phyloP scores from a whole-genome alignment of 768 basidiomycete genomes.

The Tephrocybe sp. region DNA sequence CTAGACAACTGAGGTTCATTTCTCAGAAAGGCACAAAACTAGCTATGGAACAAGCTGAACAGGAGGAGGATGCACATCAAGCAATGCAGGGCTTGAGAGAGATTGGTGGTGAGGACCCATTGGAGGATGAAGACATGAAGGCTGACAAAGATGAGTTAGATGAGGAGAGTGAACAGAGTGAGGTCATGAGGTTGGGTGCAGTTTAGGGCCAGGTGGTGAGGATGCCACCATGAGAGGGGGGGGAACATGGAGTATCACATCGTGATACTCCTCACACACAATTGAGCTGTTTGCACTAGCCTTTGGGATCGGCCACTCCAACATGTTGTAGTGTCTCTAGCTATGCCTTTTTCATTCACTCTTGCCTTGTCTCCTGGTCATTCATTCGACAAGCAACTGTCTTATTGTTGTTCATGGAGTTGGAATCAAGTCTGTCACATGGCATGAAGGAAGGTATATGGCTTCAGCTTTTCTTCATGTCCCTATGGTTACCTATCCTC shows the following conservation, averaged over 20 bases:
- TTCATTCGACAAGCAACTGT: no score
- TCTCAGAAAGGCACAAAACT: slow-evolving; percentile 18
- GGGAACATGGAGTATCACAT: neutral
- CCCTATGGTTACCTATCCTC: no score
- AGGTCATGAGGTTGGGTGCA: neutral
- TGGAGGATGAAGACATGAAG: neutral
- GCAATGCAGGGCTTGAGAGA: neutral
- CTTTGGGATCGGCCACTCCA: neutral
- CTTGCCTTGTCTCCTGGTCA: no score
- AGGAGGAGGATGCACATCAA: neutral
- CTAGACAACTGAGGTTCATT: slow-evolving; percentile 19
- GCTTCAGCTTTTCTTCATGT: no score
- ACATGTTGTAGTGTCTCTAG: neutral
- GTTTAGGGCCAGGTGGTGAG: neutral
- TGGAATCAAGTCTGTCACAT: no score
- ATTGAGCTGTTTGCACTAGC: no score
- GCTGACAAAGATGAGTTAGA: no score
- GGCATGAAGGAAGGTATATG: no score
- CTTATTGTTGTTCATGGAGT: no score
- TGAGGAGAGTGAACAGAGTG: no score
- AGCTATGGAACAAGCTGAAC: slow-evolving; percentile 10
- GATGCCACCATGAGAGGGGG: neutral
- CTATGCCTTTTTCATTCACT: no score
- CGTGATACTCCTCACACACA: no score
- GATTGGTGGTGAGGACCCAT: neutral